Evolutionary conservation across 176 grass and related monocot genomes (phyloP), one percentile per base, ranked within the genome.

Genomic region (Cocos nucifera): DNA sequence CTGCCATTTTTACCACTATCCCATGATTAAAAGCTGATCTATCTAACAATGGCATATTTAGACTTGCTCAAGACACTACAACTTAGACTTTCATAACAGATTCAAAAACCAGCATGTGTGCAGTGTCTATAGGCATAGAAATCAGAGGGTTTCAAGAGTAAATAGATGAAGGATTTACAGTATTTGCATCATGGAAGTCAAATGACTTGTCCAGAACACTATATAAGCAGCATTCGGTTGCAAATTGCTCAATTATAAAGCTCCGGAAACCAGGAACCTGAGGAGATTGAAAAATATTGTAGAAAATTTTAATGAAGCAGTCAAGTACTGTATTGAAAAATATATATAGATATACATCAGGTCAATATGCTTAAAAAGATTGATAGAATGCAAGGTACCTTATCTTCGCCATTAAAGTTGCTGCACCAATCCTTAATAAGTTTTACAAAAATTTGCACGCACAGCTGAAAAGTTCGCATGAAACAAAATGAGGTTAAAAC

Each of bases 131-230:
- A 44, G 35, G 9, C 35, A 44, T 44, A 10, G 6, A 44, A 44
- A 44, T 44, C 35, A 44, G 35, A 44, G 10, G 35, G 35, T 44
- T 28, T 39, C 19, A 53, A 62, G 57, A 20, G 10, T 15, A n/a
- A 49, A 19, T 6, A 53, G 50, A 54, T 20, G 3, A 44, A 44
- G 35, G 35, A 24, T 63, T 63, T 98, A 98, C 93, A 35, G 87
- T 73, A 75, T 88, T 98, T 65, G 87, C 93, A 86, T 98, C 93
- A 28, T 63, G 81, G 15, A 98, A 78, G 59, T 92, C 73, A 67
- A 98, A 98, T 76, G 93, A 98, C 75, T 86, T 92, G 39, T 98
- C 93, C 63, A 98, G 93, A 19, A 98, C 79, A 49, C 93, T 98
- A 76, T 86, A 78, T 50, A 98, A 78, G 75, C 93, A 98, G 70